A percentile compares a stretch with the other conserved stretches of the same genome.
phyloP scores from a whole-genome alignment of 306 rosid genomes.

The Potentilla sterilis region DNA sequence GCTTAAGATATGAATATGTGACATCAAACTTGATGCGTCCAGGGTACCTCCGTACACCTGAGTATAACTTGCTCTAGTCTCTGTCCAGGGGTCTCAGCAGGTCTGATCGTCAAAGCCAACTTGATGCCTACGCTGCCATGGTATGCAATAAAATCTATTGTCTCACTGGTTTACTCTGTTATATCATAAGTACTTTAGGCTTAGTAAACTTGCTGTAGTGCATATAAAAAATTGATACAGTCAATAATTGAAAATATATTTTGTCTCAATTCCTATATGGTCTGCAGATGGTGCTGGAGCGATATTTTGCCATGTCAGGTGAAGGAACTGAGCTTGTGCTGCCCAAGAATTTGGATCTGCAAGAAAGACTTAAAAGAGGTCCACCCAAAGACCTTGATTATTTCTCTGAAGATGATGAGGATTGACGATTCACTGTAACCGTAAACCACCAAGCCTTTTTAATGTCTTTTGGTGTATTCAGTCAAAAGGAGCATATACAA shows the following conservation, averaged over 20 bases:
- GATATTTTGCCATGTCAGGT: constrained; percentile 71
- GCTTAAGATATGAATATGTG: background rate
- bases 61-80: background rate
- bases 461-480: background rate
- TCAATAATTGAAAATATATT: background rate
- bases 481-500: background rate
- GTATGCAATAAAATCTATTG: constrained; percentile 17
- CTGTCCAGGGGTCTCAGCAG: constrained; percentile 41
- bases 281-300: constrained; percentile 76
- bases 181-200: background rate
- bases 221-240: background rate
- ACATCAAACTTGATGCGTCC: background rate
- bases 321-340: constrained; percentile 67
- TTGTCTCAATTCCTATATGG: background rate
- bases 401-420: constrained; percentile 36
- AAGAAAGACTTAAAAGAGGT: constrained; percentile 50
- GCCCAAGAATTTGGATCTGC: constrained; percentile 63
- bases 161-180: background rate
- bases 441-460: background rate
- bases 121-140: constrained; percentile 57
- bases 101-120: constrained; percentile 34
- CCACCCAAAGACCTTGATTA: constrained; percentile 65
- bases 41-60: background rate
- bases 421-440: constrained; percentile 9
- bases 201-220: background rate